Evolutionary conservation across 768 basidiomycete genomes (phyloP).

Genomic region (Ramaria sp.): DNA sequence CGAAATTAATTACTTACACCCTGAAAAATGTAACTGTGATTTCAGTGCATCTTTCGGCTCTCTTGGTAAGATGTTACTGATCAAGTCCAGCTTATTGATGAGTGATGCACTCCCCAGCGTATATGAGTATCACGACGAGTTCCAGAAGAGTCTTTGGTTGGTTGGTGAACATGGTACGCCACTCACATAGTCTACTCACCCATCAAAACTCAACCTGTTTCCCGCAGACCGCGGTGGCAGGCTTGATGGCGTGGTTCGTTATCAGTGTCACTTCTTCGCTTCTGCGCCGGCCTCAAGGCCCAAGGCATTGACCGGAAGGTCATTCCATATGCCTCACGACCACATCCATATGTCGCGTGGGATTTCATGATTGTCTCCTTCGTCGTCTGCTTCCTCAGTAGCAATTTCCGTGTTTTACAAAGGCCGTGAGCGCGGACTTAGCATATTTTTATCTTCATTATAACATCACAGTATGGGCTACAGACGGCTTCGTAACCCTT

Average conservation of each 20-base stretch:
- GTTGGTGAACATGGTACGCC: too few relatives aligned
- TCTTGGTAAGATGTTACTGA: too few relatives aligned
- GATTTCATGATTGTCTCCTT: slow-evolving; percentile 32
- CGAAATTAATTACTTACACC: too few relatives aligned
- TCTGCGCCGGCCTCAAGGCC: slow-evolving; percentile 68
- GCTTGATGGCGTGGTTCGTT: slow-evolving; percentile 70
- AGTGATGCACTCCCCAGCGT: too few relatives aligned
- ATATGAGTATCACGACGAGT: too few relatives aligned
- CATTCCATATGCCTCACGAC: slow-evolving; percentile 55
- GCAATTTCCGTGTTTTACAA: slow-evolving; percentile 12
- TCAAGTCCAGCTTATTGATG: too few relatives aligned
- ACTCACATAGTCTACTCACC: neutral
- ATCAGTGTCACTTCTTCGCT: slow-evolving; percentile 72
- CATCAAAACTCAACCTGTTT: neutral
- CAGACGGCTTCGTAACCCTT: slow-evolving; percentile 13
- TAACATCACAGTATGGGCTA: slow-evolving; percentile 9
- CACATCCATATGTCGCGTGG: slow-evolving; percentile 69
- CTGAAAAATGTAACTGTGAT: too few relatives aligned
- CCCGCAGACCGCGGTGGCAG: slow-evolving; percentile 32
- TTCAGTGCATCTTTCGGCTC: too few relatives aligned
- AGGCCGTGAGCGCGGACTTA: slow-evolving; percentile 1
- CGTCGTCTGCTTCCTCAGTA: slow-evolving; percentile 36
- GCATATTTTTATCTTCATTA: too few relatives aligned
- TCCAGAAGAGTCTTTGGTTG: too few relatives aligned
- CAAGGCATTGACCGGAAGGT: slow-evolving; percentile 66